phyloP scores from a whole-genome alignment of 495 filamentous ascomycete species.

The Daldinia decipiens region DNA sequence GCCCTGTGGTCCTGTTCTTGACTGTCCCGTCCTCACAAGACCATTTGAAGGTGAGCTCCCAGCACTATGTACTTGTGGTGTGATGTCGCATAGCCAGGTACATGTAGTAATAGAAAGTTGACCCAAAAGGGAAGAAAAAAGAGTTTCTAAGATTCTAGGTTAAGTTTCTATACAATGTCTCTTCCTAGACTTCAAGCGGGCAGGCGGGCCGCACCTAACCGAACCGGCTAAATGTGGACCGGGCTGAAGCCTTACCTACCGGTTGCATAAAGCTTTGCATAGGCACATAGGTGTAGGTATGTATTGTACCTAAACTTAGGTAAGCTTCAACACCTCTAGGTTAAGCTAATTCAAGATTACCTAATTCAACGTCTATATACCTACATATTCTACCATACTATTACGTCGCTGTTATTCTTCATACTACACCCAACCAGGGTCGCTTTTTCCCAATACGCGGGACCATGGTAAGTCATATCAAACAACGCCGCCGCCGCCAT shows the following conservation, averaged over 20 bases:
- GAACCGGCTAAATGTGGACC: constrained; percentile 13
- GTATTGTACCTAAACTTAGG: background rate
- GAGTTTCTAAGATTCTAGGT: background rate
- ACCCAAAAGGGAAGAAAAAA: background rate
- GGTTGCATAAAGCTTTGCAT: background rate
- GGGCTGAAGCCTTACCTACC: constrained; percentile 4
- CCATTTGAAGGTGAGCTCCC: no score
- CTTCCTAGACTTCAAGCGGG: background rate
- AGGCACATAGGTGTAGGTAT: no score
- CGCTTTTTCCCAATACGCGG: background rate
- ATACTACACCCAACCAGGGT: background rate
- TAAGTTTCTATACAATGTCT: no score
- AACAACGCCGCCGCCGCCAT: background rate
- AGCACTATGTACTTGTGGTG: no score
- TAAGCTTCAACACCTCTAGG: background rate
- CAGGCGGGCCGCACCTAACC: constrained; percentile 4
- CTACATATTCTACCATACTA: background rate
- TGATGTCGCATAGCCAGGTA: background rate
- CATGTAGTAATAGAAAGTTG: background rate
- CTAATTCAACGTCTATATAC: background rate
- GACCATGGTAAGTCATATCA: constrained; percentile 22
- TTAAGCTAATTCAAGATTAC: constrained; percentile 1
- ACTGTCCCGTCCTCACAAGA: no score
- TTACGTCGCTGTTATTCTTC: no score
- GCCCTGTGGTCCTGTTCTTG: no score